phyloP scores from a whole-genome alignment of 2,329 filamentous ascomycete genomes.

The Stachybotrys chartarum region DNA sequence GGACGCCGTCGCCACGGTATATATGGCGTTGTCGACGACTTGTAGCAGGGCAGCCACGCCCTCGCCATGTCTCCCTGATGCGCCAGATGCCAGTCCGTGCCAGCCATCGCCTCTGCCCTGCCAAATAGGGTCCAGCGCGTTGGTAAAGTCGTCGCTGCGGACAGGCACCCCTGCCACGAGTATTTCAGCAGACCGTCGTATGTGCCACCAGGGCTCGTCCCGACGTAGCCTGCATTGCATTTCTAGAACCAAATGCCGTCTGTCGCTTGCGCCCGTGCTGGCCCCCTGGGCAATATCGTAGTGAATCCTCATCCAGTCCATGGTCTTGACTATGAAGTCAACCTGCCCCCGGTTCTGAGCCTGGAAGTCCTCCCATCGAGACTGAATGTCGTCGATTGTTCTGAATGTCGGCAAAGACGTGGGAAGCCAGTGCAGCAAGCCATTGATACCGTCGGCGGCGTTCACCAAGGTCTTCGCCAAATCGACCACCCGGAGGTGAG shows the following conservation, averaged over 20 bases:
- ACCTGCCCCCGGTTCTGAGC: conserved; percentile 38
- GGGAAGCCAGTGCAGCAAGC: conserved; percentile 46
- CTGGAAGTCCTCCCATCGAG: conserved; percentile 37
- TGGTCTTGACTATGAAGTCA: conserved; percentile 42
- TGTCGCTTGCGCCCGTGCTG: conserved; percentile 11
- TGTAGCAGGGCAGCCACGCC: conserved; percentile 40
- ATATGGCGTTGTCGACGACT: conserved; percentile 38
- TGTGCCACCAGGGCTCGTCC: conserved; percentile 44
- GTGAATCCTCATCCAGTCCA: conserved; percentile 51
- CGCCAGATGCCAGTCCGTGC: conserved; percentile 39
- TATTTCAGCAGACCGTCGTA: conserved; percentile 28
- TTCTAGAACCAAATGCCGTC: conserved; percentile 39
- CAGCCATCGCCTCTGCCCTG: conserved; percentile 35
- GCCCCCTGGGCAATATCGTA: conserved; percentile 34
- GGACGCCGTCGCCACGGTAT: not conserved
- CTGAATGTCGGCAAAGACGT: conserved; percentile 58
- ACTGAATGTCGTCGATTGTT: conserved; percentile 54
- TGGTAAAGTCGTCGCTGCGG: conserved; percentile 26
- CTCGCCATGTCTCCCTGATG: conserved; percentile 31
- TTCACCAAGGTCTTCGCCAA: conserved; percentile 53
- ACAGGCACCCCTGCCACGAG: conserved; percentile 4
- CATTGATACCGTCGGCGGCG: conserved; percentile 42
- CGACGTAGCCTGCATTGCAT: conserved; percentile 42
- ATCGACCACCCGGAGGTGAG: conserved; percentile 58
- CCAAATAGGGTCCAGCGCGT: conserved; percentile 38